These are phyloP conservation scores for Pythium biforme DNA, from an alignment of 352 stramenopile species.

Conservation along the genomic window DNA sequence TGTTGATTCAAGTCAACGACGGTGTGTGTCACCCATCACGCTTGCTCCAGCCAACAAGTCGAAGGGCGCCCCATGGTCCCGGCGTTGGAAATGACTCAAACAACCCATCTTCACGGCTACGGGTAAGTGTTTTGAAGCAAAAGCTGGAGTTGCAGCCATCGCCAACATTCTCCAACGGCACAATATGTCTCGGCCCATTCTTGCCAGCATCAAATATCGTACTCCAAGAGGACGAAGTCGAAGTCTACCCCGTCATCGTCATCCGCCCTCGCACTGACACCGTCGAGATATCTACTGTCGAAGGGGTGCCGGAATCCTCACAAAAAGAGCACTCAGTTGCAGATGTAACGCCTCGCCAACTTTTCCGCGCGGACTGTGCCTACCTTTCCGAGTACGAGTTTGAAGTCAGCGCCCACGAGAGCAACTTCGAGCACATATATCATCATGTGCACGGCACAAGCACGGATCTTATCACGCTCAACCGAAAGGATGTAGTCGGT, in stretches of 20 bases:
- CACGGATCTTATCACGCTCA: constrained; percentile 46
- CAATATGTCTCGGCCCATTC: constrained; percentile 38
- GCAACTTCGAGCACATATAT: constrained; percentile 58
- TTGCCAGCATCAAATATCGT: constrained; percentile 46
- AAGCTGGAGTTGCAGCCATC: constrained; percentile 40
- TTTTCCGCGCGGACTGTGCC: constrained; percentile 28
- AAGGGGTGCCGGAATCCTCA: neutral
- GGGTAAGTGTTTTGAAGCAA: constrained; percentile 39
- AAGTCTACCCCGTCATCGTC: constrained; percentile 62
- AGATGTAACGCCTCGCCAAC: neutral
- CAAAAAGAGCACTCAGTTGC: neutral
- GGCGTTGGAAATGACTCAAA: no score
- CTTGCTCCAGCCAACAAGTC: constrained; percentile 22
- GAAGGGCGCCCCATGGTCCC: neutral
- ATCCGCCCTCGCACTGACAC: constrained; percentile 44
- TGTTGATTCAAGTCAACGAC: constrained; percentile 35
- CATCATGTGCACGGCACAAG: constrained; percentile 41
- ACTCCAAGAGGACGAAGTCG: constrained; percentile 54
- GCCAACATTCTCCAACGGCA: constrained; percentile 24
- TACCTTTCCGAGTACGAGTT: constrained; percentile 66
- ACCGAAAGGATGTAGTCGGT: constrained; percentile 47
- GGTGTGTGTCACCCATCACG: constrained; percentile 40
- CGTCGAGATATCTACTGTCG: constrained; percentile 24
- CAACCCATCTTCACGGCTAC: constrained; percentile 10
- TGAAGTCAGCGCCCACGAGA: constrained; percentile 48